Base-by-base conservation (phyloP, 345 rosid species). In the Cardamine chenopodiifolia region DNA sequence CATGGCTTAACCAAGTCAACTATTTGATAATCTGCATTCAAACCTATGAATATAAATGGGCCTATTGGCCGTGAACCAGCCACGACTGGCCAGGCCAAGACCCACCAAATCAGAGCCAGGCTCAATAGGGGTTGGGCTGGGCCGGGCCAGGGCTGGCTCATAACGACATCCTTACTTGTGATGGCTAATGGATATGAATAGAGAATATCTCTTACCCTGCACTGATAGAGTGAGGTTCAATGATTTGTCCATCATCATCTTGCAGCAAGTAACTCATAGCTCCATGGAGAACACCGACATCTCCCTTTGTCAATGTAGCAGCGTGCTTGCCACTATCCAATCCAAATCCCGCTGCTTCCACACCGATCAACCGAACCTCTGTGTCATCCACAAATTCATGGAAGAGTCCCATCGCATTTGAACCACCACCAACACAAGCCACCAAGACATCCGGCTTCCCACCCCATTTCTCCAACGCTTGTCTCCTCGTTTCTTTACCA, bases 261-360 rank as follows among this genome's bases (percentile, higher is more conserved):
- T 92, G 98, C 58, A 95, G 78, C 58, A 92, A 84, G 85, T 90
- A 95, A 83, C 96, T 92, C 98, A 95, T 92, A 75, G 99, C 96
- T 56, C 98, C 97, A 81, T 92, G 98, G 80, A 90, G 77, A 67
- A 92, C 97, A 48, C 99, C 97, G 0, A 92, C 90, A 67, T 90
- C 96, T 28, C 99, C 99, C 75, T 81, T 84, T 35, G 88, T 84
- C 81, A 95, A 78, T 12, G 98, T 92, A 12, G 99, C 99, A 58
- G 98, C 96, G 48, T 92, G 99, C 68, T 92, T 95, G 35, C 98
- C 97, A 35, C 97, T 90, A 65, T 95, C 94, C 78, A 95, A 35
- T 20, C 98, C 99, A 23, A 88, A 84, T 49, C 98, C 97, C 2
- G 97, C 97, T 39, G 99, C 99, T 85, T 95, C 98, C 78, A 95